phyloP scores from a whole-genome alignment of 2,329 filamentous ascomycete species.

The Westerdykella ornata region DNA sequence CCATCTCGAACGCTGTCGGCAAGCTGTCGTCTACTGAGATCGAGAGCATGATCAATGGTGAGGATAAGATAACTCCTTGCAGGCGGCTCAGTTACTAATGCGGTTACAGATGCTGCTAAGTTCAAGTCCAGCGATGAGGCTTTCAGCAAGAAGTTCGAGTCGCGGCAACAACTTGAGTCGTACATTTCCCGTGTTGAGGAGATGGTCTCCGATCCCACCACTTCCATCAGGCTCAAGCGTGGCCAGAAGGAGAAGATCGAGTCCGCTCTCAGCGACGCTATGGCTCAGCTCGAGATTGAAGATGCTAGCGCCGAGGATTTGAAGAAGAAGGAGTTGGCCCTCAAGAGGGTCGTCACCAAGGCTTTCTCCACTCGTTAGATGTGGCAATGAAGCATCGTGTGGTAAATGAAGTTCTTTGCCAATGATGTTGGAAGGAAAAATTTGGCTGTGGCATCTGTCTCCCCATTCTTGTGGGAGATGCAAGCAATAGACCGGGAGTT shows the following conservation, averaged over 20 bases:
- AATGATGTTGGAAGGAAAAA: not conserved
- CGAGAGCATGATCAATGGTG: constrained; percentile 91
- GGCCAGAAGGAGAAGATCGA: constrained; percentile 99
- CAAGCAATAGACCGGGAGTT: not conserved
- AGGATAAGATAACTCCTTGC: constrained; percentile 19
- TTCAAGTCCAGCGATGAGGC: constrained; percentile 98
- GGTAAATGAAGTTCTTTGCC: not conserved
- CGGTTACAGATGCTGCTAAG: constrained; percentile 72
- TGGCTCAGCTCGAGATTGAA: constrained; percentile 94
- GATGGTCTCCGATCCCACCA: constrained; percentile 92
- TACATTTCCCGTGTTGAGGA: constrained; percentile 99
- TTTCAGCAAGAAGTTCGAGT: constrained; percentile 99
- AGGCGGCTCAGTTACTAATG: not conserved
- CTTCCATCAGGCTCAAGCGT: constrained; percentile 96
- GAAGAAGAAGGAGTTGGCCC: constrained; percentile 98
- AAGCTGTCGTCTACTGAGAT: constrained; percentile 94
- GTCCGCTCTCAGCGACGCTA: constrained; percentile 90
- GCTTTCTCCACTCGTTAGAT: constrained; percentile 85
- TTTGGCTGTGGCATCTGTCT: not conserved
- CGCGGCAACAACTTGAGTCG: constrained; percentile 96
- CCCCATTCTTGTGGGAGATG: not conserved
- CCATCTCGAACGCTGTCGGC: constrained; percentile 98
- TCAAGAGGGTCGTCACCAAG: constrained; percentile 98
- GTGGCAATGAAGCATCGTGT: not conserved
- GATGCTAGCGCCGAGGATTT: constrained; percentile 87